Conservation (phyloP, 1,139 yeast species). For the Suhomyces chickasaworum region DNA sequence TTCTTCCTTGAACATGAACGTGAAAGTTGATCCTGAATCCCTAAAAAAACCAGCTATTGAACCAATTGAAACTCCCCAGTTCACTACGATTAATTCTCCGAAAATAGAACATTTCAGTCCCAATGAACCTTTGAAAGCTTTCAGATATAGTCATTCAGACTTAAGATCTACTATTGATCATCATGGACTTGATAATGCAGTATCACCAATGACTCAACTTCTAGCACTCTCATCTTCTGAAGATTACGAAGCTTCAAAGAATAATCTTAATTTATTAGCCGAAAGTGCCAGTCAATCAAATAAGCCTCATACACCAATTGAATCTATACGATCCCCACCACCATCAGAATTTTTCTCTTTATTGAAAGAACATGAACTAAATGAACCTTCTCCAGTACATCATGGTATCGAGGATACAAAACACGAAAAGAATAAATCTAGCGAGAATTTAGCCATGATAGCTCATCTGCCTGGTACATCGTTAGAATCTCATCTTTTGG, state of each 20-base stretch:
- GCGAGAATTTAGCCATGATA: neutral
- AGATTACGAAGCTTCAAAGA: neutral
- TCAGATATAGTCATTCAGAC: slow-evolving; percentile 15
- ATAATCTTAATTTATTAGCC: slow-evolving; percentile 8
- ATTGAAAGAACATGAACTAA: slow-evolving; percentile 19
- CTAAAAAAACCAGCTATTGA: neutral
- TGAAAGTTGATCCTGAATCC: neutral
- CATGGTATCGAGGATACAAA: neutral
- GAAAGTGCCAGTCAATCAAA: slow-evolving; percentile 10
- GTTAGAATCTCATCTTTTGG: slow-evolving; percentile 5
- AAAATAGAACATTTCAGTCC: slow-evolving; percentile 5
- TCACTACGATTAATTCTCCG: neutral
- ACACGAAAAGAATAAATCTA: neutral
- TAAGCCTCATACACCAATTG: neutral
- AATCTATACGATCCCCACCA: slow-evolving; percentile 8
- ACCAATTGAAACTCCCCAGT: neutral
- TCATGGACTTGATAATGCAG: slow-evolving; percentile 3
- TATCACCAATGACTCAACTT: slow-evolving; percentile 4
- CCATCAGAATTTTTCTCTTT: slow-evolving; percentile 26
- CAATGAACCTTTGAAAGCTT: slow-evolving; percentile 10
- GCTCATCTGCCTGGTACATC: neutral
- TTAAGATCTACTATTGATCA: slow-evolving; percentile 10
- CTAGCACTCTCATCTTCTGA: slow-evolving; percentile 1
- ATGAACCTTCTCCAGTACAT: neutral
- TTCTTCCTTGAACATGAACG: neutral